These are phyloP conservation scores for Saitozyma sp. DNA, from an alignment of 768 basidiomycete genomes.

Conservation along the genomic window DNA sequence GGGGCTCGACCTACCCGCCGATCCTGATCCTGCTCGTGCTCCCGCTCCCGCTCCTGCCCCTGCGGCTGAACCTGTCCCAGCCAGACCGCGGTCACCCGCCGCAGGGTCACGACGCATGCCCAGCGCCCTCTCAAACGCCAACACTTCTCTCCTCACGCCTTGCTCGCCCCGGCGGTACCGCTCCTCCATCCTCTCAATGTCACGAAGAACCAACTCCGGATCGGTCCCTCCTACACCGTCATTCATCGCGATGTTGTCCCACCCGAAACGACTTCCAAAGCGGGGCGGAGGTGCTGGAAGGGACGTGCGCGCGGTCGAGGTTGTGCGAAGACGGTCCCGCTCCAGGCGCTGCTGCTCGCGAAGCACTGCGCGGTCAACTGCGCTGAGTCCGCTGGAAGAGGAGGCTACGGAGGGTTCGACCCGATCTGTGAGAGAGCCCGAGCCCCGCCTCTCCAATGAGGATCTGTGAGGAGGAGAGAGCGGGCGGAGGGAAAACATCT, in stretches of 20 bases:
- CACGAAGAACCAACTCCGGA: neutral
- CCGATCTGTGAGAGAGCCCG: neutral
- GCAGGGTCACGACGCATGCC: neutral
- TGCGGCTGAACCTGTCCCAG: slow-evolving; percentile 3
- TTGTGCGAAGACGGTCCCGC: neutral
- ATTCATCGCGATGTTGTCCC: slow-evolving; percentile 8
- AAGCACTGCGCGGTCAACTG: neutral
- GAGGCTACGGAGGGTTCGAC: neutral
- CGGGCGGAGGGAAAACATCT: slow-evolving; percentile 67
- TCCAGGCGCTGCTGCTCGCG: neutral
- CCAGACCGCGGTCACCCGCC: neutral
- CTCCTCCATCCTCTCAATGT: slow-evolving; percentile 1
- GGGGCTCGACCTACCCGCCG: too few species aligned
- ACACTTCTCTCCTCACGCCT: neutral
- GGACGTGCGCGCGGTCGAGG: neutral
- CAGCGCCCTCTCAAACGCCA: slow-evolving; percentile 8
- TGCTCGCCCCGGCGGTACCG: neutral
- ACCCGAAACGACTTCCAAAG: slow-evolving; percentile 9
- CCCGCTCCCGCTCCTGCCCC: neutral
- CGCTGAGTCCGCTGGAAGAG: neutral
- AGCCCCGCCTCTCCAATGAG: too few species aligned
- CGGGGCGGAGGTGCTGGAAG: slow-evolving; percentile 6
- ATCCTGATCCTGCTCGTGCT: too few species aligned
- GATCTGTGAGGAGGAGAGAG: neutral
- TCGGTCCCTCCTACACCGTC: slow-evolving; percentile 5